These are phyloP conservation scores for Galium porrigens DNA, from an alignment of 305 asterid species.

Conservation along the genomic window DNA sequence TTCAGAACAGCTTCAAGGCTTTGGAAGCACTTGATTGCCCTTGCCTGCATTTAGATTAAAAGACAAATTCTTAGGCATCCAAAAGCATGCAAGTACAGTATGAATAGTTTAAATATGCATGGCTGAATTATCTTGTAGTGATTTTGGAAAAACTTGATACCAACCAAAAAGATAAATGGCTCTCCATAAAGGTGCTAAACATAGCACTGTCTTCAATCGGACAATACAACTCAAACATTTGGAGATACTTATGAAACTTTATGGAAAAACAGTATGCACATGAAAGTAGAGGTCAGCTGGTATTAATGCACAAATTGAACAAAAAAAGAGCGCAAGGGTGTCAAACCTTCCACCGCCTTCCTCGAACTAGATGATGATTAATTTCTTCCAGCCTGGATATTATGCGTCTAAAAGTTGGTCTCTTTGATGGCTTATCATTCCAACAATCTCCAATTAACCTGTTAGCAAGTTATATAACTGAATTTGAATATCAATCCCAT, in stretches of 20 bases:
- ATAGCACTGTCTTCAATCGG: neutral
- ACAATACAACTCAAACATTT: neutral
- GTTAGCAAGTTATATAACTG: constrained; percentile 19
- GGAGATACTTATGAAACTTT: neutral
- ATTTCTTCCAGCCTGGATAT: constrained; percentile 44
- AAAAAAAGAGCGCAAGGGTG: neutral
- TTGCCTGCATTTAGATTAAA: constrained; percentile 26
- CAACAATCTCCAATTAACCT: constrained; percentile 65
- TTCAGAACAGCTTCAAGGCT: constrained; percentile 47
- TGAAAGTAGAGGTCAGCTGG: neutral
- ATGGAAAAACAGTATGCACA: neutral
- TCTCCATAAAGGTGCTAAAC: neutral
- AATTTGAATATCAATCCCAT: constrained; percentile 7
- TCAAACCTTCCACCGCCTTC: constrained; percentile 54
- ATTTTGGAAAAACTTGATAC: neutral
- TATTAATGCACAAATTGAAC: neutral
- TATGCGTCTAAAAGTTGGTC: constrained; percentile 51
- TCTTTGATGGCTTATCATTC: constrained; percentile 38
- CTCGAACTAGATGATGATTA: constrained; percentile 25
- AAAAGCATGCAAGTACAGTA: neutral
- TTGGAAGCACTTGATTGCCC: constrained; percentile 35
- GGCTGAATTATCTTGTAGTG: neutral
- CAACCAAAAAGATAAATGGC: too few species aligned
- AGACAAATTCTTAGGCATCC: neutral
- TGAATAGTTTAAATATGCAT: neutral